phyloP scores from a whole-genome alignment of 805 yeast genomes.

The Lachancea waltii region DNA sequence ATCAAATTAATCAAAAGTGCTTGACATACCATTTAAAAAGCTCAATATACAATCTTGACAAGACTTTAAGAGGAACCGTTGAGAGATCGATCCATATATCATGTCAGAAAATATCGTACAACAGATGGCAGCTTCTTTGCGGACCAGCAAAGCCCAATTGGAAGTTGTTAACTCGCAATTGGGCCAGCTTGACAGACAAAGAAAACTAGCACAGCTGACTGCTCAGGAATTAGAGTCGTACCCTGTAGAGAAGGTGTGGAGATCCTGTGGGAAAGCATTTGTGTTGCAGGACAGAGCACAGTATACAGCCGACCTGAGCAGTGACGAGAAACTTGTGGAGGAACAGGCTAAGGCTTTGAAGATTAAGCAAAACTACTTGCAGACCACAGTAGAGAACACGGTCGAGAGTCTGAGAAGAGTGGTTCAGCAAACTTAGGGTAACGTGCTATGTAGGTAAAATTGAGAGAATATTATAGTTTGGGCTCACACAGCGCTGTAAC shows the following conservation, averaged over 20 bases:
- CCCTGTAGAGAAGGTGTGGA: constrained; percentile 58
- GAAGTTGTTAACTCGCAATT: constrained; percentile 28
- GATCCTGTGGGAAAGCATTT: constrained; percentile 78
- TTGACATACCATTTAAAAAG: background rate
- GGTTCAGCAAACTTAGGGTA: constrained; percentile 4
- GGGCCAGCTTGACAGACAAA: constrained; percentile 27
- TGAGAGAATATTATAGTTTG: background rate
- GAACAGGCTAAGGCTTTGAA: constrained; percentile 56
- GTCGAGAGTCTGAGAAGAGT: constrained; percentile 45
- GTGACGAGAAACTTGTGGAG: constrained; percentile 46
- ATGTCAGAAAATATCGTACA: constrained; percentile 9
- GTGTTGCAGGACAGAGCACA: constrained; percentile 35
- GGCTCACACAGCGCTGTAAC: constrained; percentile 89
- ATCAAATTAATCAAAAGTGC: too few species aligned
- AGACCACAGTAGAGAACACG: constrained; percentile 72
- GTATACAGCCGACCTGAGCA: constrained; percentile 43
- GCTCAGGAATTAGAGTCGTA: constrained; percentile 47
- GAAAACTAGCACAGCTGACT: constrained; percentile 50
- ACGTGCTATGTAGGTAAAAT: background rate
- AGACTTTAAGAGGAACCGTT: background rate
- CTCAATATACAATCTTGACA: background rate
- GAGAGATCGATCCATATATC: background rate
- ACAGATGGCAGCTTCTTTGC: constrained; percentile 26
- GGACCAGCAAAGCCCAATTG: constrained; percentile 27
- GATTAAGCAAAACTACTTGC: constrained; percentile 66